phyloP scores from a whole-genome alignment of 345 rosid species.

The sweet orange (Citrus sinensis) region DNA sequence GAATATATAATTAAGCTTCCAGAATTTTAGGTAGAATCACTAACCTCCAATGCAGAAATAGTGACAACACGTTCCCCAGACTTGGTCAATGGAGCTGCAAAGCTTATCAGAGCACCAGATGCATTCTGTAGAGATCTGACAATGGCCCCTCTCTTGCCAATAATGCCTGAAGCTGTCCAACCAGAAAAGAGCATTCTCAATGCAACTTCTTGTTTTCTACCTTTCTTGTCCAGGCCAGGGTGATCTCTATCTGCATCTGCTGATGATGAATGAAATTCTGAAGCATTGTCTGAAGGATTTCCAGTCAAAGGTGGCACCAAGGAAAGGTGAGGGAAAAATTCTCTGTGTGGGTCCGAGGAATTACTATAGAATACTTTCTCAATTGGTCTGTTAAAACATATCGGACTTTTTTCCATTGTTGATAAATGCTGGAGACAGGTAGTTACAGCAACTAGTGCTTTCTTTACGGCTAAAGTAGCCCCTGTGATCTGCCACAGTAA shows the following conservation, averaged over 20 bases:
- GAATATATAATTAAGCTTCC: neutral
- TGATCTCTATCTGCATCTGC: constrained; percentile 17
- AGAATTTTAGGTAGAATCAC: constrained; percentile 12
- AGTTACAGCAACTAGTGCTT: constrained; percentile 57
- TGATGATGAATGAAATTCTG: constrained; percentile 18
- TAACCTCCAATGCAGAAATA: constrained; percentile 58
- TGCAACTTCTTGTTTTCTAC: constrained; percentile 32
- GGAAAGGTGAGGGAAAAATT: constrained; percentile 52
- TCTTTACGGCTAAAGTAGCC: constrained; percentile 51
- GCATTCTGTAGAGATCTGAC: constrained; percentile 54
- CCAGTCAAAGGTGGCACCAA: constrained; percentile 20
- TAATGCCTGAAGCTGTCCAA: constrained; percentile 55
- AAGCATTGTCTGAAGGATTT: constrained; percentile 16
- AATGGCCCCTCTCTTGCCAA: constrained; percentile 55
- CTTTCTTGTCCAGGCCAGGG: constrained; percentile 11
- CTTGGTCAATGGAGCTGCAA: constrained; percentile 30
- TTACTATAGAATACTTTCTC: constrained; percentile 22
- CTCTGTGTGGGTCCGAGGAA: constrained; percentile 39
- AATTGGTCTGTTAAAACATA: constrained; percentile 17
- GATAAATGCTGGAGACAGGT: constrained; percentile 37
- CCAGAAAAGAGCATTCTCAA: constrained; percentile 51
- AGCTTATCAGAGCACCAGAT: constrained; percentile 55
- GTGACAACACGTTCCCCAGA: constrained; percentile 52
- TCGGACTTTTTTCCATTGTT: constrained; percentile 21
- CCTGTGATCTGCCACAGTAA: constrained; percentile 48